Evolutionary conservation across 2,329 filamentous ascomycete genomes (phyloP), one percentile per base, ranked within the genome.

Genomic region (Monosporascus sp.): DNA sequence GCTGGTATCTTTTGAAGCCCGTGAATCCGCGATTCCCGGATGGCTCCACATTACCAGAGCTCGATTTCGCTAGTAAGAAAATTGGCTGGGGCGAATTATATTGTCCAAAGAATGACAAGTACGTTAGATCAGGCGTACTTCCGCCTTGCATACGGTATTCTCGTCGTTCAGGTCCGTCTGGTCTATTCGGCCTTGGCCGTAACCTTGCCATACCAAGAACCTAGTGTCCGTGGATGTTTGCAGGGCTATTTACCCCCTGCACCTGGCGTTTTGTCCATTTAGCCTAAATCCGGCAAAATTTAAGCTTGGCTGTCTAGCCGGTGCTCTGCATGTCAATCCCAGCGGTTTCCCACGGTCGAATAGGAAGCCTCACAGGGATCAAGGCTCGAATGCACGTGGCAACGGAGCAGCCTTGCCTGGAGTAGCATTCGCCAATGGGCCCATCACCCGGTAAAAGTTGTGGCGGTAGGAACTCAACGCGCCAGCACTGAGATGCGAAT

Each of bases 281-380:
- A 60, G 58, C 55, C 58, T 60, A 37, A 58, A 56, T 57, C 48
- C 58, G 58, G 58, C 55, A 57, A 56, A 60, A 60, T 31, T 54
- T 5, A 22, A 22, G 18, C 41, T 22, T 45, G 2, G 22, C 41
- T 22, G 49, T 48, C 38, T 51, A 37, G 58, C 53, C 48, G 37
- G 48, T 47, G 51, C 52, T 51, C 54, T 55, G 40, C 56, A 37
- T 44, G 58, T 8, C 54, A 50, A 50, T 9, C 51, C 58, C 54
- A 51, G 57, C 20, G 6, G 26, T 26, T 7, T 7, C 6, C 7
- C 26, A 26, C 26, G 5, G 54, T 38, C 37, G n/a, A 37, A 37
- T 28, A 26, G 18, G 37, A 18, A 18, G 26, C 18, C 38, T 46
- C 44, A 37, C 47, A 50, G 49, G 22, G 41, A 26, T 45, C 22